Evolutionary conservation across 2,329 filamentous ascomycete genomes (phyloP), one percentile per base, ranked within the genome.

Genomic region (Colletotrichum lini): DNA sequence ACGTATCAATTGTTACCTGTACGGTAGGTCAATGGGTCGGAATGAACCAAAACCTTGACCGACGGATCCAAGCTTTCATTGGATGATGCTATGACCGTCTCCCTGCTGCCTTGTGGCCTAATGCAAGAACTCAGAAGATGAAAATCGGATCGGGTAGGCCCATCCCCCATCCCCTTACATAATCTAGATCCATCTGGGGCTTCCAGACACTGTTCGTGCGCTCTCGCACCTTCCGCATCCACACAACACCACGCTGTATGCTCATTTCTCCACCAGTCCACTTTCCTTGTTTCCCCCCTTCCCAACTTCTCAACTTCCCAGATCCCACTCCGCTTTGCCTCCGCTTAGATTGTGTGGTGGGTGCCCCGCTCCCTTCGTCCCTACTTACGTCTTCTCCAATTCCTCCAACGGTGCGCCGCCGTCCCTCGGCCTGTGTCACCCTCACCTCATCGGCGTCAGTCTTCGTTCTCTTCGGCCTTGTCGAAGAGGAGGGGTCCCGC

Each of bases 181-280:
- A 66, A 66, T 59, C 67, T 42, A 60, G 67, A 70, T 70, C 62
- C 47, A 70, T 60, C 62, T 52, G 62, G 54, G 47, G 35, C 35
- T 8, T 44, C 49, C 42, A 66, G 62, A 59, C 60, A 21, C 56
- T 30, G 8, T 8, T 30, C 26, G 26, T 26, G 26, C 26, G 26
- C 26, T 26, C 26, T 30, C 30, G 30, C 7, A 30, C 7, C 30
- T 30, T 30, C 30, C 26, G 49, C 67, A 60, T 61, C 54, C 53
- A 8, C 45, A 38, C 57, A 59, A 45, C 15, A 40, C 21, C 23
- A 21, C 42, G 42, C n/a, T 18, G 58, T n/a, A 21, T 26, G 9
- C 40, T 60, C 23, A 38, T 45, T 59, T 47, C 26, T 42, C 67
- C 62, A 54, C 54, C 18, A 40, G 18, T 30, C 30, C 26, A 26